Conservation (phyloP, 768 basidiomycete species). For the Boletellus sp. region DNA sequence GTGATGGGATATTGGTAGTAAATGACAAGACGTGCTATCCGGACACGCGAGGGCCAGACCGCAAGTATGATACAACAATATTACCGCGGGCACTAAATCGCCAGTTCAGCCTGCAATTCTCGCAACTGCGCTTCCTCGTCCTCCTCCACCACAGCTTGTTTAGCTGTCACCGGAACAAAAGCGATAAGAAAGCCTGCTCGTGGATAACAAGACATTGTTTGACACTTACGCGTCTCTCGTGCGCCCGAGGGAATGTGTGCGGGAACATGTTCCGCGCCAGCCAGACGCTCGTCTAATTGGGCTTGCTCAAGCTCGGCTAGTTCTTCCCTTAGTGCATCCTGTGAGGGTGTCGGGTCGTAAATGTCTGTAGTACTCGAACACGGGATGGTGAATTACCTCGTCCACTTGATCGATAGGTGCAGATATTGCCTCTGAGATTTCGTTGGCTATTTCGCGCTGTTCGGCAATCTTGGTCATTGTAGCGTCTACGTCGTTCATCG, state of each 20-base stretch:
- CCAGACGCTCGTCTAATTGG: slow-evolving; percentile 77
- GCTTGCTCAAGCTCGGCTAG: slow-evolving; percentile 88
- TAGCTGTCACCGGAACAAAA: slow-evolving; percentile 12
- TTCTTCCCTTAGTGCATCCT: slow-evolving; percentile 79
- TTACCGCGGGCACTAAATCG: slow-evolving; percentile 53
- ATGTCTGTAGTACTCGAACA: neutral
- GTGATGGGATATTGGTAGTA: slow-evolving; percentile 34
- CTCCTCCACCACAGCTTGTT: slow-evolving; percentile 61
- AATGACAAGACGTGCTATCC: slow-evolving; percentile 25
- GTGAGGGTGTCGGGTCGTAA: slow-evolving; percentile 5
- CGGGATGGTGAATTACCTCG: slow-evolving; percentile 51
- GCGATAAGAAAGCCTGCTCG: slow-evolving; percentile 4
- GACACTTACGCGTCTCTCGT: slow-evolving; percentile 48
- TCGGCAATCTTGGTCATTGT: slow-evolving; percentile 87
- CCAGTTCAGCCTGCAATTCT: slow-evolving; percentile 82
- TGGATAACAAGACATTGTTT: neutral
- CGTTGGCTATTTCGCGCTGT: slow-evolving; percentile 88
- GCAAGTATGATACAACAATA: slow-evolving; percentile 9
- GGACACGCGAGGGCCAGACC: slow-evolving; percentile 1
- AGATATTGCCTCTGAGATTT: slow-evolving; percentile 87
- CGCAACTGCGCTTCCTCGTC: slow-evolving; percentile 90
- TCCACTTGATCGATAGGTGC: slow-evolving; percentile 66
- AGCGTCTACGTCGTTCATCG: slow-evolving; percentile 82
- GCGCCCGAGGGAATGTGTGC: slow-evolving; percentile 72
- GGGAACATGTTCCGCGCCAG: slow-evolving; percentile 86